Conservation (phyloP, 2,329 filamentous ascomycete genomes). For the Trichoderma koningii region DNA sequence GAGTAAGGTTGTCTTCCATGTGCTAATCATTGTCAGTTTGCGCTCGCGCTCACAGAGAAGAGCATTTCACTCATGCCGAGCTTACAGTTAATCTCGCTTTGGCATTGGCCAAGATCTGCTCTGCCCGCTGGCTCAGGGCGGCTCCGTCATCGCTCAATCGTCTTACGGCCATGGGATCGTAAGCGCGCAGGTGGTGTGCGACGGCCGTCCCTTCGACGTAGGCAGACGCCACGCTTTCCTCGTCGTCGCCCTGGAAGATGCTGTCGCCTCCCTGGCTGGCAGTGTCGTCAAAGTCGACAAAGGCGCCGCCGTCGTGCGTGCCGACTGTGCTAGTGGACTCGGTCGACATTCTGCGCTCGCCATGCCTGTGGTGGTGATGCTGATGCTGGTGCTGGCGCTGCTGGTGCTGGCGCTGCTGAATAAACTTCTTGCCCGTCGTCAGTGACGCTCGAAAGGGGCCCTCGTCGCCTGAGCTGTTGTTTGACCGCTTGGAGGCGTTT, state of each 20-base stretch:
- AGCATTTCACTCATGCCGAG: neutral
- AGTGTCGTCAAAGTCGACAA: conserved; percentile 63
- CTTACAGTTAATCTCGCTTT: conserved; percentile 85
- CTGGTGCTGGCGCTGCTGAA: conserved; percentile 47
- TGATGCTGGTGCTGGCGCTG: conserved; percentile 51
- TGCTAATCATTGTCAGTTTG: conserved; percentile 54
- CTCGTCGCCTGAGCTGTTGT: conserved; percentile 40
- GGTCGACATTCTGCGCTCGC: conserved; percentile 56
- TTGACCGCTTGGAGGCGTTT: conserved; percentile 41
- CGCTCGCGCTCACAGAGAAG: neutral
- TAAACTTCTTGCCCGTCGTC: conserved; percentile 46
- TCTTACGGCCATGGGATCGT: conserved; percentile 28
- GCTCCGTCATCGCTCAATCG: conserved; percentile 56
- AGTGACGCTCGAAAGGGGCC: conserved; percentile 48
- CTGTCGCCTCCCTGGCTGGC: conserved; percentile 63
- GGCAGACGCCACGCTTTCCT: conserved; percentile 64
- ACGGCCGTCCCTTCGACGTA: conserved; percentile 51
- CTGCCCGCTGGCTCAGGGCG: conserved; percentile 78
- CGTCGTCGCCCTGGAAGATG: conserved; percentile 67
- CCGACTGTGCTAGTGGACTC: conserved; percentile 65
- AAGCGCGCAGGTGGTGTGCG: conserved; percentile 30
- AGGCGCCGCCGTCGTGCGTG: conserved; percentile 51
- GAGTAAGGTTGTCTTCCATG: conserved; percentile 88
- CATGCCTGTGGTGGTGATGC: conserved; percentile 48
- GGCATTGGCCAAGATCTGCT: conserved; percentile 89